Conservation (phyloP, 192 early-diverging fungal genomes). For the Coemansia sp. region DNA sequence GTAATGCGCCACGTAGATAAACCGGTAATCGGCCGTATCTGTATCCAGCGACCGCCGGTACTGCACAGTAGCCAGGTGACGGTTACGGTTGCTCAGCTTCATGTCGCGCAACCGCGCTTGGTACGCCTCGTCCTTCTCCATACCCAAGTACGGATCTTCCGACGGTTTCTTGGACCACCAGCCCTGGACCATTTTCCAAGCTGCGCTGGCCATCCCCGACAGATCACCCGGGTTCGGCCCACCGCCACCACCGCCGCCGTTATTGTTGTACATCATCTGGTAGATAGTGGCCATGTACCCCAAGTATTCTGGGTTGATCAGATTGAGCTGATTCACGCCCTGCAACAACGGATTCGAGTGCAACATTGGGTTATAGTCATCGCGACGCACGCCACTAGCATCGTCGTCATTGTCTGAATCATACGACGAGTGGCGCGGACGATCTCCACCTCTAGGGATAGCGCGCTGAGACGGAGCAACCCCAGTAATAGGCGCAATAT, state of each 20-base stretch:
- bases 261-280: constrained; percentile 28
- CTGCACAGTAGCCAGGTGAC: constrained; percentile 57
- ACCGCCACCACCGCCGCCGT: constrained; percentile 7
- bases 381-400: constrained; percentile 7
- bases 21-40: constrained; percentile 60
- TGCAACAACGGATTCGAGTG: constrained; percentile 31
- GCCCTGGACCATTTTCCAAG: constrained; percentile 38
- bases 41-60: constrained; percentile 56
- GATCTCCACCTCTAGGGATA: neutral
- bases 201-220: constrained; percentile 8
- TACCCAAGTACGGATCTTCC: constrained; percentile 42
- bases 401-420: neutral
- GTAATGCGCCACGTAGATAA: constrained; percentile 58
- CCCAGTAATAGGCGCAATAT: neutral
- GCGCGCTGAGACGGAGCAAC: neutral
- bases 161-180: constrained; percentile 18
- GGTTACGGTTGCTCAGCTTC: constrained; percentile 44
- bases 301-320: constrained; percentile 37
- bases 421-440: neutral
- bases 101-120: constrained; percentile 50
- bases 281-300: constrained; percentile 37
- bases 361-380: constrained; percentile 42
- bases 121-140: constrained; percentile 52
- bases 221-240: neutral
- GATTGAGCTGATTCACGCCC: constrained; percentile 33